A percentile compares a stretch with the other conserved stretches of the same genome.
These are phyloP conservation scores for Fusarium sublunatum DNA, from an alignment of 2,329 filamentous ascomycete species.

Conservation along the genomic window DNA sequence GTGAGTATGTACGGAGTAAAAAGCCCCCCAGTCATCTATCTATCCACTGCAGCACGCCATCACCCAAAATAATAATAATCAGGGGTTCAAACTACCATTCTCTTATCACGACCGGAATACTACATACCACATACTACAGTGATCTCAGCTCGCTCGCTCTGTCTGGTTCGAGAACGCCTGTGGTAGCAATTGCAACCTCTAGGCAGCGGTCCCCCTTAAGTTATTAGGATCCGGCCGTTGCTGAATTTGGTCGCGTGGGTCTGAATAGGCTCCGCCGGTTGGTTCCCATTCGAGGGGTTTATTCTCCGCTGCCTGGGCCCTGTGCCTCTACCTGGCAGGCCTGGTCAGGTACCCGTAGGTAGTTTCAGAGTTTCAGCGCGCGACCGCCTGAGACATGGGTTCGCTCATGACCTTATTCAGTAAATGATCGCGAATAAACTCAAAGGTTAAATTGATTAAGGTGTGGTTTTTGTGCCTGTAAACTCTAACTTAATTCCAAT, in stretches of 20 bases:
- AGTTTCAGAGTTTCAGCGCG: too few species aligned
- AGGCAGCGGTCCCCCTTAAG: not conserved
- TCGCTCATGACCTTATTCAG: too few species aligned
- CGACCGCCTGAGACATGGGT: too few species aligned
- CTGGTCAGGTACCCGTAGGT: not conserved
- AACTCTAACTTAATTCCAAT: not conserved
- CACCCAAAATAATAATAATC: too few species aligned
- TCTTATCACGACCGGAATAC: too few species aligned
- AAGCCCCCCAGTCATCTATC: too few species aligned
- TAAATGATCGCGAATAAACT: not conserved
- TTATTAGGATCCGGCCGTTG: constrained; percentile 8
- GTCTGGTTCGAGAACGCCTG: constrained; percentile 28
- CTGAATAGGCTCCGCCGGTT: not conserved
- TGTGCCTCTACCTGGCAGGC: not conserved
- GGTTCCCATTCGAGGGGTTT: constrained; percentile 25
- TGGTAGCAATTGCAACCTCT: constrained; percentile 13
- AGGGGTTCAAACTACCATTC: too few species aligned
- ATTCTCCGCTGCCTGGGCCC: constrained; percentile 6
- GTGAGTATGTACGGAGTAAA: too few species aligned
- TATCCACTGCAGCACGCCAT: too few species aligned
- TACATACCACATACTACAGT: too few species aligned
- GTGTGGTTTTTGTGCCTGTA: not conserved
- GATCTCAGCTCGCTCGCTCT: too few species aligned
- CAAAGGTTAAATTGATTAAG: not conserved
- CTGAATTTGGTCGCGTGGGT: constrained; percentile 3